Evolutionary conservation across 352 stramenopile species (phyloP), one percentile per base, ranked within the genome.

Genomic region (Blastocystis sp.): DNA sequence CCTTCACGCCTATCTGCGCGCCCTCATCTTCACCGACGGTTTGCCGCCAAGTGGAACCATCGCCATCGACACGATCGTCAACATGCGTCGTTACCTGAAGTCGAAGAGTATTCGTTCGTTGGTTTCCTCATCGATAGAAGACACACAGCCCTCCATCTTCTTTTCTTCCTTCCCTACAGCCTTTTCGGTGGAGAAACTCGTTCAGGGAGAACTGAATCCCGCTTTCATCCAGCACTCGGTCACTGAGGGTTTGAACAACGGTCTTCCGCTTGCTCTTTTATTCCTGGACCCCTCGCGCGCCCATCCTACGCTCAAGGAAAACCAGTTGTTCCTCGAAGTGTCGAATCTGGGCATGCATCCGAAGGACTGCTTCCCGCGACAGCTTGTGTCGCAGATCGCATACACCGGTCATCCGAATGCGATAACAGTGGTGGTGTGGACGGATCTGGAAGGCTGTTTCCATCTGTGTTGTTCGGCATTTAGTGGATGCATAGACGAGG

Each of bases 281-380:
- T 56, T 76, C 1, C 0, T 11, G 21, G 42, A 76, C 3, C 24
- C 27, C 32, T 67, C 57, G 21, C 32, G 51, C 11, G 32, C 32
- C 11, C 51, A 59, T 3, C 24, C 6, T 1, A 57, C 7, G 0
- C 1, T n/a, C 6, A 16, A 27, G 11, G 48, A 54, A 38, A 36
- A 76, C 14, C 21, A 57, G 16, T n/a, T 76, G 7, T 38, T 29
- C 11, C 27, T 84, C 29, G 72, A 84, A 42, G 21, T 84, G 8
- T 84, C 72, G 1, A 71, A 71, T 69, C 46, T 84, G 11, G 72
- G 72, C 40, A 8, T 84, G 42, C 72, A 84, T 84, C 72, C 72
- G 0, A 54, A 65, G 38, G 36, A 84, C 38, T 69, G 44, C 57
- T 84, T 84, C 40, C 48, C 53, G 14, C 72, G 72, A 18, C 34